These are phyloP conservation scores for Colletotrichum melonis DNA, from an alignment of 2,329 filamentous ascomycete species.

Conservation along the genomic window DNA sequence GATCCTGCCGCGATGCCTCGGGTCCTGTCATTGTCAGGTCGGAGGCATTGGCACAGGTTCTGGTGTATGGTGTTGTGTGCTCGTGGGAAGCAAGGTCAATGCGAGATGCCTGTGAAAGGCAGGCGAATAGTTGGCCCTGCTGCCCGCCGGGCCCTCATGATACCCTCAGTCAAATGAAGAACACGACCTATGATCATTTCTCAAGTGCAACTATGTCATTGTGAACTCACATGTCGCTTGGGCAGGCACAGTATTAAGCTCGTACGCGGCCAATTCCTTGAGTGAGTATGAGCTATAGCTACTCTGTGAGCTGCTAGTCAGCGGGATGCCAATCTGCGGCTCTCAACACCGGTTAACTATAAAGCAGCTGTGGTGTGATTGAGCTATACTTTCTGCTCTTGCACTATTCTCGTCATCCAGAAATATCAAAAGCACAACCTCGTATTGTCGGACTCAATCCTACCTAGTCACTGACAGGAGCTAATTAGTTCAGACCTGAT, in stretches of 20 bases:
- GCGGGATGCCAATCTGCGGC: not conserved
- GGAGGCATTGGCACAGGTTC: constrained; percentile 7
- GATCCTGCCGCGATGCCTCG: not conserved
- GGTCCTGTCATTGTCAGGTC: constrained; percentile 1
- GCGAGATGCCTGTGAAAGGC: constrained; percentile 12
- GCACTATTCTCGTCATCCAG: not conserved
- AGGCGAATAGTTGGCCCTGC: constrained; percentile 25
- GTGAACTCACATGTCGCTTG: not conserved
- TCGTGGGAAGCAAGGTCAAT: constrained; percentile 16
- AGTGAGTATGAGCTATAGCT: not conserved
- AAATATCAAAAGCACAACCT: not conserved
- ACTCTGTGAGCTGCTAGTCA: not conserved
- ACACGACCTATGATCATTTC: constrained; percentile 5
- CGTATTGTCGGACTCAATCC: not conserved
- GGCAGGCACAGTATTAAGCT: not conserved
- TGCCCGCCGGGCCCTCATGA: constrained; percentile 28
- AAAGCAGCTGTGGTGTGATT: not conserved
- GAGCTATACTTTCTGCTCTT: not conserved
- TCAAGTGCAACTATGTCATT: not conserved
- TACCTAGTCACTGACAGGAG: not conserved
- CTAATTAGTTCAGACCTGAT: constrained; percentile 2
- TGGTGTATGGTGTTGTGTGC: constrained; percentile 29
- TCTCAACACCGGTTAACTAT: not conserved
- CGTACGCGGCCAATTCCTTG: not conserved
- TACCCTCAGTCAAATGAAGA: constrained; percentile 33